Percentiles rank a stretch among this genome's conserved stretches.
These are phyloP conservation scores for Castanea mollissima DNA, from an alignment of 306 rosid species.

Conservation along the genomic window DNA sequence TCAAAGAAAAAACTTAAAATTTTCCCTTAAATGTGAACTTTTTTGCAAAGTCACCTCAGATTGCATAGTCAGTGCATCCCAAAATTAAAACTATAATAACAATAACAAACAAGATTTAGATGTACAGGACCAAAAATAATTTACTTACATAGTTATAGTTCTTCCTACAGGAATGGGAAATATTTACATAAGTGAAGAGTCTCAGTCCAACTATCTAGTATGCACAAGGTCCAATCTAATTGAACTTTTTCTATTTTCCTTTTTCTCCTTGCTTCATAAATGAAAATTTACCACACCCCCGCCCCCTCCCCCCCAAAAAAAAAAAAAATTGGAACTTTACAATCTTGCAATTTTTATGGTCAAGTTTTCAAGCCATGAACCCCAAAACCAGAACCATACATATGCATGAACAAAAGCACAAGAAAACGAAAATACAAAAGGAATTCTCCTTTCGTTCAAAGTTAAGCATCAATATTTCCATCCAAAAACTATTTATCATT, in stretches of 20 bases:
- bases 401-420: neutral
- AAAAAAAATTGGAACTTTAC: neutral
- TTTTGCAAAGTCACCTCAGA: slow-evolving; percentile 36
- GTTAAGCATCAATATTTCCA: too few species aligned
- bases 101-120: neutral
- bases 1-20: slow-evolving; percentile 37
- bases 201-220: neutral
- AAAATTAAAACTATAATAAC: neutral
- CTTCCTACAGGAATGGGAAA: neutral
- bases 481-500: too few species aligned
- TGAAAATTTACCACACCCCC: neutral
- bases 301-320: too few species aligned
- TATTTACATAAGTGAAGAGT: neutral
- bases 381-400: neutral
- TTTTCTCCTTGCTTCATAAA: neutral
- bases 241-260: too few species aligned
- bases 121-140: neutral
- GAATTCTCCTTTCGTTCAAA: too few species aligned
- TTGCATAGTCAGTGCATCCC: slow-evolving; percentile 24
- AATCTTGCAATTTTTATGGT: neutral
- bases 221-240: neutral
- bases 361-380: neutral
- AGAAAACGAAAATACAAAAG: neutral
- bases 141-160: neutral
- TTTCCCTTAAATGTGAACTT: slow-evolving; percentile 54